Conservation (phyloP, 306 rosid species). For the Ceratonia siliqua region DNA sequence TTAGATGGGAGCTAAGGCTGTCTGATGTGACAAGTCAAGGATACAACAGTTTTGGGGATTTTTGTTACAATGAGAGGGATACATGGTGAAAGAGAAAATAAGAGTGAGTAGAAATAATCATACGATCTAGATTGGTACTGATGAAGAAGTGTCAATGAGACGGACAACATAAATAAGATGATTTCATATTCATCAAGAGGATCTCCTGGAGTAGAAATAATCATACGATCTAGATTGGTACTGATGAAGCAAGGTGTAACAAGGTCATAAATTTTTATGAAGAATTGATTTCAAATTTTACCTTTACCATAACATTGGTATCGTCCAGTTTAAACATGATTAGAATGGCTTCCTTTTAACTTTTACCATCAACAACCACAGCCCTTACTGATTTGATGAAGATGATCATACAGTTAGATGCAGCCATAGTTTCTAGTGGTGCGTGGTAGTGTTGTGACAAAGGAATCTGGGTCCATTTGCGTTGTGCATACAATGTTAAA, state of each 20-base stretch:
- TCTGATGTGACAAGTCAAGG: not conserved
- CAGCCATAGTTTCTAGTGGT: not conserved
- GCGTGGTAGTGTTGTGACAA: not conserved
- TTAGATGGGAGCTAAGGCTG: constrained; percentile 8
- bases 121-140: not conserved
- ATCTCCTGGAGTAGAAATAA: not conserved
- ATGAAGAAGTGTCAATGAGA: not conserved
- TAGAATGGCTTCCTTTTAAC: not conserved
- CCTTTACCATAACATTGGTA: not conserved
- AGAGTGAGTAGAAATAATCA: not conserved
- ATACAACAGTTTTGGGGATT: not conserved
- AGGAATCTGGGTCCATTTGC: not conserved
- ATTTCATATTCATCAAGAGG: not conserved
- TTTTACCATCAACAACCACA: not conserved
- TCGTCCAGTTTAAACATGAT: not conserved
- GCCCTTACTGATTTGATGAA: not conserved
- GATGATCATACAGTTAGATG: not conserved
- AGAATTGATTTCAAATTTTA: not conserved
- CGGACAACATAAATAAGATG: not conserved
- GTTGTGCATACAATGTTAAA: not conserved
- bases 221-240: not conserved
- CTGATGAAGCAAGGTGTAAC: not conserved
- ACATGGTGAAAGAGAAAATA: not conserved
- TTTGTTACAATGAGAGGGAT: not conserved
- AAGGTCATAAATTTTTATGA: not conserved